Conservation (phyloP, 2,329 filamentous ascomycete species). For the Leptographium radiaticola region DNA sequence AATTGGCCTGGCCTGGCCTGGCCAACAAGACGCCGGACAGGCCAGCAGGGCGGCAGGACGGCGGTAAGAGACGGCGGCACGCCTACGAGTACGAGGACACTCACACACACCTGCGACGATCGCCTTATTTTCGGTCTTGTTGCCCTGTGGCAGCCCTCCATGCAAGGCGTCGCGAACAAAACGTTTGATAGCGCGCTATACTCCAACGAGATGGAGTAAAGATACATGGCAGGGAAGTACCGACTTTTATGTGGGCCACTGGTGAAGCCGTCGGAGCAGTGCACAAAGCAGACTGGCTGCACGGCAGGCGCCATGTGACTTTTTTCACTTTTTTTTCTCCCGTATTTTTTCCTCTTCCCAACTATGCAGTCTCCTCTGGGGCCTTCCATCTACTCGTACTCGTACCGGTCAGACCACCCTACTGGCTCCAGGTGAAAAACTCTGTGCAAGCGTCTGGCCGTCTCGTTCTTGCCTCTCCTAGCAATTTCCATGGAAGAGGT, state of each 20-base stretch:
- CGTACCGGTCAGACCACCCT: not conserved
- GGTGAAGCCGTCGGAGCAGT: not conserved
- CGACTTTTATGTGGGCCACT: not conserved
- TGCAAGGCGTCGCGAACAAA: not conserved
- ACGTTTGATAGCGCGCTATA: not conserved
- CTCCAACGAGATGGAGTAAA: not conserved
- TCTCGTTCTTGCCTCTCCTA: not conserved
- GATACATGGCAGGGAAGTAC: not conserved
- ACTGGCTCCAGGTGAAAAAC: not conserved
- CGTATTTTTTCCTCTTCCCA: not conserved
- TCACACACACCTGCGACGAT: not conserved
- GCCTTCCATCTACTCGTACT: not conserved
- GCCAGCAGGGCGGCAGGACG: not conserved
- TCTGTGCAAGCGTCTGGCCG: not conserved
- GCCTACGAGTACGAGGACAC: not conserved
- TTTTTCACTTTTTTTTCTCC: not conserved
- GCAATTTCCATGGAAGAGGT: not conserved
- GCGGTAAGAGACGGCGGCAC: not conserved
- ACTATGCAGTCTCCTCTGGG: not conserved
- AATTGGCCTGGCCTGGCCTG: not conserved
- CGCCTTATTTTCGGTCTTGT: not conserved
- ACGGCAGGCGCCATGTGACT: not conserved
- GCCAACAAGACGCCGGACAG: not conserved
- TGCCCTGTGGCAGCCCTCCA: too few species aligned
- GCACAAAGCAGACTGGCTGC: not conserved